Evolutionary conservation across 129 eudicot genomes (phyloP).

Genomic region (Flaveria bidentis): DNA sequence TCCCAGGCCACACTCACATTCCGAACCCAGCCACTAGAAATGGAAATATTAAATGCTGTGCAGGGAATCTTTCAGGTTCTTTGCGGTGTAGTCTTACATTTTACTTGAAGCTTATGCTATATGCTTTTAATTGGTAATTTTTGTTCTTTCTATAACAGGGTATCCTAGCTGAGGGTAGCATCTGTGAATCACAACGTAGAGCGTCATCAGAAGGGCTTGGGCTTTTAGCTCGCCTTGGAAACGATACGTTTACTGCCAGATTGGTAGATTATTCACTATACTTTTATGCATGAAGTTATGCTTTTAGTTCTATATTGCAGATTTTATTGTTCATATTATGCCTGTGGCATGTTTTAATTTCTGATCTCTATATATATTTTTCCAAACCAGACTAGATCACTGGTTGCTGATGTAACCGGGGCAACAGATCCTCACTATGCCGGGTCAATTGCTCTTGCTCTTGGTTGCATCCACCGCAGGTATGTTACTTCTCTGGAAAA

Average conservation of each 20-base stretch:
- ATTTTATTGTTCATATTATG: background rate
- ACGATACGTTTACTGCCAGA: constrained; percentile 88
- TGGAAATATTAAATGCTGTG: constrained; percentile 59
- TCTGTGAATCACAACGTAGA: constrained; percentile 93
- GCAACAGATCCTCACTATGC: constrained; percentile 66
- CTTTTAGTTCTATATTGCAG: constrained; percentile 4
- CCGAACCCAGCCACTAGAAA: constrained; percentile 75
- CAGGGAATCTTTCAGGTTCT: constrained; percentile 93
- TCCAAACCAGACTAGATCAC: constrained; percentile 60
- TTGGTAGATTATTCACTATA: constrained; percentile 53
- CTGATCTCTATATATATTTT: constrained; percentile 27
- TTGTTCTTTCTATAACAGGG: constrained; percentile 47
- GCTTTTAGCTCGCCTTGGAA: constrained; percentile 85
- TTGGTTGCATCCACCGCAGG: constrained; percentile 98
- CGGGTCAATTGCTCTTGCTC: constrained; percentile 85
- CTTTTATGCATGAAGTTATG: background rate
- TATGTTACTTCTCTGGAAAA: constrained; percentile 30
- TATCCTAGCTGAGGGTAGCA: constrained; percentile 91
- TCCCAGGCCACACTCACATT: constrained; percentile 68
- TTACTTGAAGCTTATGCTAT: constrained; percentile 12
- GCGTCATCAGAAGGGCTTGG: constrained; percentile 98
- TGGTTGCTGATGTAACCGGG: constrained; percentile 63
- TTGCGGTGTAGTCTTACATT: constrained; percentile 23
- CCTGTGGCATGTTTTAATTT: constrained; percentile 20
- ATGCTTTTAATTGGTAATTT: constrained; percentile 9